Percentiles rank a stretch among this genome's conserved stretches.
Evolutionary conservation across 768 basidiomycete genomes (phyloP).

Genomic region (Pleurotus eryngii): DNA sequence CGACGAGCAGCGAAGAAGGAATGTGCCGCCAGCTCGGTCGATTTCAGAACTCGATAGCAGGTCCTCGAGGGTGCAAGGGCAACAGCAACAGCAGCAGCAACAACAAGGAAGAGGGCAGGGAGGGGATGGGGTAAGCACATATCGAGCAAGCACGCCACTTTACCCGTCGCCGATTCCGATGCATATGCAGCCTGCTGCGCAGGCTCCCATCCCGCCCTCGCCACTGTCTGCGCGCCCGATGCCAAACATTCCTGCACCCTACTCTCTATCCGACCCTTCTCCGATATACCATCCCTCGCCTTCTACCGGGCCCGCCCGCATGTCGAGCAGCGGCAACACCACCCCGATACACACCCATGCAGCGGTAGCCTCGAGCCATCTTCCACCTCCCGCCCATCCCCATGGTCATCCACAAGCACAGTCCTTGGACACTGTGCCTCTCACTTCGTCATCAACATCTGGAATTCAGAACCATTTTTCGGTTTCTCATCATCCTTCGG

Average conservation of each 20-base stretch:
- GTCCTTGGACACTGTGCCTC: constrained; percentile 19
- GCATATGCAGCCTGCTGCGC: neutral
- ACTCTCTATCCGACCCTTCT: constrained; percentile 12
- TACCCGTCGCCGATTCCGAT: neutral
- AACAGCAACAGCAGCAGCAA: constrained; percentile 27
- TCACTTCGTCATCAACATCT: constrained; percentile 11
- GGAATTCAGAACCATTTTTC: constrained; percentile 12
- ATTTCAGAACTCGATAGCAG: constrained; percentile 11
- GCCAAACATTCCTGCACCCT: constrained; percentile 10
- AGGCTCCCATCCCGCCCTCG: neutral
- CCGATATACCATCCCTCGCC: constrained; percentile 15
- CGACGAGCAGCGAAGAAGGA: constrained; percentile 32
- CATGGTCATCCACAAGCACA: constrained; percentile 17
- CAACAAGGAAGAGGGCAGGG: constrained; percentile 2
- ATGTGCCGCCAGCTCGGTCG: neutral
- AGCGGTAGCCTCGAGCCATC: constrained; percentile 11
- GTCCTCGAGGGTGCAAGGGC: constrained; percentile 19
- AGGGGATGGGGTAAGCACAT: constrained; percentile 6
- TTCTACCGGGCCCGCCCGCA: constrained; percentile 22
- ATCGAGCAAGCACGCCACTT: constrained; percentile 16
- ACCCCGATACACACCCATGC: constrained; percentile 4
- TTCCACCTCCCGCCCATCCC: constrained; percentile 13
- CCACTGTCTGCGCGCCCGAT: constrained; percentile 7
- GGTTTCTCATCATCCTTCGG: constrained; percentile 7
- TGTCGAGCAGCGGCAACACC: constrained; percentile 8